These are phyloP conservation scores for Alternaria incomplexa DNA, from an alignment of 2,329 filamentous ascomycete species.

Conservation along the genomic window DNA sequence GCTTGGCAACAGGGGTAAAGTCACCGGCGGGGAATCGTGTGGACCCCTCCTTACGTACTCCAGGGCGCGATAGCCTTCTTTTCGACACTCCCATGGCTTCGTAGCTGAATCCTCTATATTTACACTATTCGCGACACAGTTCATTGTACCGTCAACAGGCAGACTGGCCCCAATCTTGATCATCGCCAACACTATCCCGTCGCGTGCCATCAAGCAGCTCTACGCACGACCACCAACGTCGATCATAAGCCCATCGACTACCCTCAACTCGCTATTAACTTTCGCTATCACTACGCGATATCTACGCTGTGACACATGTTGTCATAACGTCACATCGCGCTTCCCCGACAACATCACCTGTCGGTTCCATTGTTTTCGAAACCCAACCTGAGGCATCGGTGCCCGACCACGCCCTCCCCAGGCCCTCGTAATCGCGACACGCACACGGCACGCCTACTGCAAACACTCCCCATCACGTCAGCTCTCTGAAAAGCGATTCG, in stretches of 20 bases:
- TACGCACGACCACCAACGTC: neutral
- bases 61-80: neutral
- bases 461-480: neutral
- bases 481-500: neutral
- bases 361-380: neutral
- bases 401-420: slow-evolving; percentile 4
- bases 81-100: neutral
- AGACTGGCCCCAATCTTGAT: neutral
- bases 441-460: neutral
- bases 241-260: neutral
- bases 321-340: neutral
- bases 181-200: neutral
- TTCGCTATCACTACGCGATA: neutral
- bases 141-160: neutral
- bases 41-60: slow-evolving; percentile 11
- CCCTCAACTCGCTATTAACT: neutral
- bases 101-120: neutral
- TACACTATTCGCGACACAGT: neutral
- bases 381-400: slow-evolving; percentile 15
- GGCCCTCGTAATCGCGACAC: neutral
- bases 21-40: slow-evolving; percentile 11
- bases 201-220: neutral
- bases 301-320: neutral
- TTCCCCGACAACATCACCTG: neutral
- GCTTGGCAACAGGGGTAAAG: slow-evolving; percentile 10